A percentile compares a stretch with the other conserved stretches of the same genome.
phyloP scores from a whole-genome alignment of 371 early-diverging fungal genomes.

The Zancudomyces culisetae region DNA sequence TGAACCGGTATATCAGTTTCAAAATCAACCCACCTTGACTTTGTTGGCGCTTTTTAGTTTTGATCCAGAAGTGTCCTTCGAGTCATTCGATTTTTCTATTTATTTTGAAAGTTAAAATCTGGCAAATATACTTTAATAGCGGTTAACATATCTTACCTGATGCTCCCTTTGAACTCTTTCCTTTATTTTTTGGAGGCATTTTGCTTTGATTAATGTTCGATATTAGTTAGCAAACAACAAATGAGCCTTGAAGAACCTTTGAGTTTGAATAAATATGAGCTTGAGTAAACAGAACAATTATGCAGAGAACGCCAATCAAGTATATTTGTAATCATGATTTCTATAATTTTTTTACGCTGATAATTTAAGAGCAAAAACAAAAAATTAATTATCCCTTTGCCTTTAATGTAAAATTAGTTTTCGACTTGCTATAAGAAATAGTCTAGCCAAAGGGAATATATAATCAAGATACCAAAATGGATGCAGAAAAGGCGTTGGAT shows the following conservation, averaged over 20 bases:
- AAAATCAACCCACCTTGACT: slow-evolving; percentile 24
- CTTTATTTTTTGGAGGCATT: too few relatives aligned
- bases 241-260: too few relatives aligned
- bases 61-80: slow-evolving; percentile 19
- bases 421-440: background rate
- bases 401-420: too few relatives aligned
- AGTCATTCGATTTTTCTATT: slow-evolving; percentile 1
- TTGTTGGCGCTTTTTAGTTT: slow-evolving; percentile 59
- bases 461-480: background rate
- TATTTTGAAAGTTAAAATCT: background rate
- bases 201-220: too few relatives aligned
- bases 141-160: background rate
- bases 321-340: background rate
- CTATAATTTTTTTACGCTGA: background rate
- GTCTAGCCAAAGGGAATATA: background rate
- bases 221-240: background rate
- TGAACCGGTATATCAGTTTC: background rate
- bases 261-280: too few relatives aligned
- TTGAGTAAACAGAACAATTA: background rate
- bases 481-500: background rate
- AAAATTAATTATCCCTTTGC: too few relatives aligned
- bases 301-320: background rate
- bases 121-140: background rate
- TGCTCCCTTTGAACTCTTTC: too few relatives aligned
- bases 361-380: background rate